Conservation (phyloP, 225 moss, liverwort and hornwort genomes). For the Climacium dendroides region DNA sequence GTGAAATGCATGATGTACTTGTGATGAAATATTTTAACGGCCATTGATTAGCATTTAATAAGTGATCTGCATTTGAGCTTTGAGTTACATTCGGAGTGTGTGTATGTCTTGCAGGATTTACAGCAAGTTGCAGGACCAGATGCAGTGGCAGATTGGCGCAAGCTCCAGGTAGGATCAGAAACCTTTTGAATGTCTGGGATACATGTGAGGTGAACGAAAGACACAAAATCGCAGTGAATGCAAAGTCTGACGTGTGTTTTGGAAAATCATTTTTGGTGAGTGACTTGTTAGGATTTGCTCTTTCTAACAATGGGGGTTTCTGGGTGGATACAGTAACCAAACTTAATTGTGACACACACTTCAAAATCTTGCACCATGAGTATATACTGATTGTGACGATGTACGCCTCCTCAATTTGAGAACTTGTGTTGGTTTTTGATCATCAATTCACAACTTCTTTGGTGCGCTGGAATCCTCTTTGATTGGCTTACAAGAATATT, state of each 20-base stretch:
- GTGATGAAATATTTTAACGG: not conserved
- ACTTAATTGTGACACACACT: not conserved
- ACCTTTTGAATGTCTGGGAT: not conserved
- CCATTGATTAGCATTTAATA: not conserved
- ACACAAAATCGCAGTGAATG: not conserved
- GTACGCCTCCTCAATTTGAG: not conserved
- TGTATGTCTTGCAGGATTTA: constrained; percentile 44
- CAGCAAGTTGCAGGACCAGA: constrained; percentile 56
- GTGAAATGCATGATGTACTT: not conserved
- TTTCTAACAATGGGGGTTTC: not conserved
- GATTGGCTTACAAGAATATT: not conserved
- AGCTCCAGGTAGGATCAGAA: constrained; percentile 50
- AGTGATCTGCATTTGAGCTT: not conserved
- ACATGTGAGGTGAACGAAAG: not conserved
- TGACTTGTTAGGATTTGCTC: not conserved
- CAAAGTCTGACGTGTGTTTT: not conserved
- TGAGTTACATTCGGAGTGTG: not conserved
- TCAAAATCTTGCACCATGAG: not conserved
- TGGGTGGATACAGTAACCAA: not conserved
- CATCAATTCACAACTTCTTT: not conserved
- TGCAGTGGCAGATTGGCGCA: constrained; percentile 80
- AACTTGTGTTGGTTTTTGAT: not conserved
- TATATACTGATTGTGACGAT: not conserved
- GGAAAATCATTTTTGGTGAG: not conserved
- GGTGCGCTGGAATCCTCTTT: not conserved